Conservation (phyloP, 1,284 basidiomycete genomes). For the Leccinum pallidistipes region DNA sequence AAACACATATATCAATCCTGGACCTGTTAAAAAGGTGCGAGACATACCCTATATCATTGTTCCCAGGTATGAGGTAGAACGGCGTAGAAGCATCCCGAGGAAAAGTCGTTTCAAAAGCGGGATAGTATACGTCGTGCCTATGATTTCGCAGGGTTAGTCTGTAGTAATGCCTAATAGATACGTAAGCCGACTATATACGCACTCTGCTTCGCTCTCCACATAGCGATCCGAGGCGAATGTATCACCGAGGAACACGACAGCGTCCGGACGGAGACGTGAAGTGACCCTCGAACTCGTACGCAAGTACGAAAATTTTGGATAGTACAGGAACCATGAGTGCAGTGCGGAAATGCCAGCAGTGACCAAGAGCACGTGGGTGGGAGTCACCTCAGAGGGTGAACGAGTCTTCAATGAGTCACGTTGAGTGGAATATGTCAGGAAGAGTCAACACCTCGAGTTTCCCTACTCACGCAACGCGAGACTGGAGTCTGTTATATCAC, state of each 20-base stretch:
- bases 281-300: slow-evolving; percentile 81
- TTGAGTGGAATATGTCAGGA: slow-evolving; percentile 15
- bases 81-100: slow-evolving; percentile 40
- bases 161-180: not conserved
- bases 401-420: slow-evolving; percentile 3
- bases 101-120: slow-evolving; percentile 73
- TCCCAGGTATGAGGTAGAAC: slow-evolving; percentile 80
- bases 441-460: not conserved
- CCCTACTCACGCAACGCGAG: slow-evolving; percentile 25
- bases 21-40: not conserved
- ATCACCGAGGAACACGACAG: slow-evolving; percentile 83
- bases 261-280: slow-evolving; percentile 62
- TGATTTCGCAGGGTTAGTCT: not conserved
- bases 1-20: not conserved
- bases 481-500: no score
- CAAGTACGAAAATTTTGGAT: slow-evolving; percentile 59
- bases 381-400: slow-evolving; percentile 19
- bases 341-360: slow-evolving; percentile 63
- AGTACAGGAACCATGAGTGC: slow-evolving; percentile 42
- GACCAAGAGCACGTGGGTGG: slow-evolving; percentile 73
- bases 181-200: slow-evolving; percentile 55
- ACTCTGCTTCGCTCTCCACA: slow-evolving; percentile 68
- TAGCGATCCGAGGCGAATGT: slow-evolving; percentile 83
- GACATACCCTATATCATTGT: slow-evolving; percentile 80
- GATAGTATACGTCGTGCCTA: slow-evolving; percentile 69